Evolutionary conservation across 2,329 filamentous ascomycete species (phyloP).

Genomic region (Huntiella bhutanensis): DNA sequence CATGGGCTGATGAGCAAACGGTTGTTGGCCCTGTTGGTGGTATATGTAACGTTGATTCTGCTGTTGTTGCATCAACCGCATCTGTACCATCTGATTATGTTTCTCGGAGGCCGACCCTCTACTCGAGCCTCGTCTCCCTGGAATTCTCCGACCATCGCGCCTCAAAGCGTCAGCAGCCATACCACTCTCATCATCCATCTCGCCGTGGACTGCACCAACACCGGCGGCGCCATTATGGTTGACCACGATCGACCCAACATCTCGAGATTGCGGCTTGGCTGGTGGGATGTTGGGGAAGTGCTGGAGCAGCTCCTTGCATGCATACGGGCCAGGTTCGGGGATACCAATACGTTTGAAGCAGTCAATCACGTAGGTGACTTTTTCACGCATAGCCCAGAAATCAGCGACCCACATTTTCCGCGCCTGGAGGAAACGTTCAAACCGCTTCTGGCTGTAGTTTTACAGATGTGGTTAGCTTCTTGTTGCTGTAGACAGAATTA

Average conservation of each 20-base stretch:
- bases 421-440: constrained; percentile 45
- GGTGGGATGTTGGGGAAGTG: constrained; percentile 7
- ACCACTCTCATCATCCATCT: neutral
- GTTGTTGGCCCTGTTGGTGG: neutral
- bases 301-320: constrained; percentile 6
- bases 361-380: constrained; percentile 8
- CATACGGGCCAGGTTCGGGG: constrained; percentile 11
- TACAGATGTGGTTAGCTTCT: neutral
- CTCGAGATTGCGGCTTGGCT: constrained; percentile 2
- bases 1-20: neutral
- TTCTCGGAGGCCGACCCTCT: neutral
- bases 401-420: constrained; percentile 25
- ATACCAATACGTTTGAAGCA: constrained; percentile 11
- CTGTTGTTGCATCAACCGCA: constrained; percentile 5
- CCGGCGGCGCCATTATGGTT: neutral
- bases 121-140: neutral
- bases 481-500: neutral
- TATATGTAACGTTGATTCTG: neutral
- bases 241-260: constrained; percentile 7
- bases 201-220: neutral
- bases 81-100: constrained; percentile 4
- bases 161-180: neutral
- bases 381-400: constrained; percentile 11
- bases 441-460: constrained; percentile 42
- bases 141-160: neutral